phyloP scores from a whole-genome alignment of 208 protist species.

The Naegleria lovaniensis region DNA sequence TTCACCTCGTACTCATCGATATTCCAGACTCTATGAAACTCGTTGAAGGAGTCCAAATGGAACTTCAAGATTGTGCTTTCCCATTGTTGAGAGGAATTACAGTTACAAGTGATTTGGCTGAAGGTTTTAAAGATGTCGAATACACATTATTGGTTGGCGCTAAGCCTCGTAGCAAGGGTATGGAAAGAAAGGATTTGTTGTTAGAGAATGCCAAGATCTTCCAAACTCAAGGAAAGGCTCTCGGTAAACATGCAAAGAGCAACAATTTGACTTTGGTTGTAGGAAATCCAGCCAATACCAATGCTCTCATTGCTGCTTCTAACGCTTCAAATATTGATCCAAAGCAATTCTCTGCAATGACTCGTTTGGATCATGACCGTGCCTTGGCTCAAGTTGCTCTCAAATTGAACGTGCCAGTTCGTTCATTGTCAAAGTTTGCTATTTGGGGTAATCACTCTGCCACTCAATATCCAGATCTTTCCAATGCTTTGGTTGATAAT shows the following conservation, averaged over 20 bases:
- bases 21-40: conserved; percentile 60
- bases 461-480: conserved; percentile 77
- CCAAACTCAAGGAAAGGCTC: conserved; percentile 71
- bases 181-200: conserved; percentile 92
- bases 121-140: conserved; percentile 72
- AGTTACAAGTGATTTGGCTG: conserved; percentile 58
- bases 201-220: conserved; percentile 88
- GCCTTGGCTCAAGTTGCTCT: conserved; percentile 66
- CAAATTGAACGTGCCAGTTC: conserved; percentile 56
- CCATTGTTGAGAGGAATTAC: conserved; percentile 67
- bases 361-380: conserved; percentile 92
- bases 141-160: conserved; percentile 73
- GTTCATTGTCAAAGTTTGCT: conserved; percentile 72
- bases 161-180: conserved; percentile 75
- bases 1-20: conserved; percentile 83
- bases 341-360: conserved; percentile 87
- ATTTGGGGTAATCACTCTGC: conserved; percentile 94
- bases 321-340: conserved; percentile 56
- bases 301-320: conserved; percentile 80
- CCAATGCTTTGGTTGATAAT: conserved; percentile 52
- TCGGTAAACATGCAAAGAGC: conserved; percentile 69
- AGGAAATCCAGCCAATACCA: conserved; percentile 96
- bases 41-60: conserved; percentile 75
- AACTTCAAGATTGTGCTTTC: conserved; percentile 84
- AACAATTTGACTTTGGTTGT: conserved; percentile 79